Base-by-base conservation (phyloP, 2,329 filamentous ascomycete species). In the Talaromyces verruculosus region DNA sequence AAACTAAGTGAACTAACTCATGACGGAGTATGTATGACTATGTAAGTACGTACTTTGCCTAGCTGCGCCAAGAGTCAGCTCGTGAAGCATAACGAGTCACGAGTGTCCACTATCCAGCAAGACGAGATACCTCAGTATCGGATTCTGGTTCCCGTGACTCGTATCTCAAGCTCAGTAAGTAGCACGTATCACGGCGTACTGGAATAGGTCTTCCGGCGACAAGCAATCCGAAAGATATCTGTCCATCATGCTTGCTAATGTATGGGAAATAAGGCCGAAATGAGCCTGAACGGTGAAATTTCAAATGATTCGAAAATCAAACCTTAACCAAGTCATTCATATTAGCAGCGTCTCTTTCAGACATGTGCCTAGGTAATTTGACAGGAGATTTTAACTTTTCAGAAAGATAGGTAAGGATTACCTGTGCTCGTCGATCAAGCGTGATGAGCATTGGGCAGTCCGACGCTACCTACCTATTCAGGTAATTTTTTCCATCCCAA, bases 301-400 rank as follows among this genome's bases (percentile, higher is more conserved):
- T 33, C 30, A 35, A 35, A 35, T 37, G 53, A 57, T 30, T 57
- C 51, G 51, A 25, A 22, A 57, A 57, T 39, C 33, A 57, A 57
- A 57, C 33, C 33, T 57, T 19, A 57, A 57, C 10, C 53, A 25
- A 15, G 19, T 22, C 53, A 57, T 37, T 53, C 5, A 17, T n/a
- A n/a, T 30, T n/a, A n/a, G 25, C 15, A n/a, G 11, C 15, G 22
- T n/a, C 45, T 33, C 13, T 19, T 22, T 37, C n/a, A 15, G 11
- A 35, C 30, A 15, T 22, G n/a, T 35, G 33, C 11, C 11, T 15
- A 22, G 53, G 33, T 37, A 15, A 22, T 39, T 30, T 53, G 49
- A 33, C 49, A 33, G 28, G 19, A 22, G n/a, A 6, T 35, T 57
- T 22, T 8, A 22, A 25, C 25, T 5, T 37, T 57, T 10, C 33